phyloP scores from a whole-genome alignment of 495 filamentous ascomycete genomes.

The Penicillium turbatum region DNA sequence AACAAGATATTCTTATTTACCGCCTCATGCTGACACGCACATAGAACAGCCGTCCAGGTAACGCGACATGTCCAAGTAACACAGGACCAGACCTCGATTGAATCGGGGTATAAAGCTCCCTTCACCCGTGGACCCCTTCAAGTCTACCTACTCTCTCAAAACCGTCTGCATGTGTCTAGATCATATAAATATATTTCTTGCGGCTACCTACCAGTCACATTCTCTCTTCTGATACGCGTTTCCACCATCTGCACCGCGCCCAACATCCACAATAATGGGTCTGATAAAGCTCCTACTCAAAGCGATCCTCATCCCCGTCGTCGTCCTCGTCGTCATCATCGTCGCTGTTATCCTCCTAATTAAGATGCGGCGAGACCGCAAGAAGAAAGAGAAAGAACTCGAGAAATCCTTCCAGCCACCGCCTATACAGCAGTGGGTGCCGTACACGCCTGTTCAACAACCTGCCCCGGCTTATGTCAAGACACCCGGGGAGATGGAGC shows the following conservation, averaged over 20 bases:
- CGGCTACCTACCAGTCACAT: too few species aligned
- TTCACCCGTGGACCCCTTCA: too few species aligned
- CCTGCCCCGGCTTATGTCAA: slow-evolving; percentile 3
- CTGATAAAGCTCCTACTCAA: slow-evolving; percentile 9
- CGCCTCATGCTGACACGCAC: not conserved
- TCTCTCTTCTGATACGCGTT: not conserved
- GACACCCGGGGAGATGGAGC: slow-evolving; percentile 1
- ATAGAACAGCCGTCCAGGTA: not conserved
- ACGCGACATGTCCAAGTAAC: not conserved
- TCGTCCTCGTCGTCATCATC: slow-evolving; percentile 5
- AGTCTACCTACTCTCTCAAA: too few species aligned
- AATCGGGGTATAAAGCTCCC: slow-evolving; percentile 1
- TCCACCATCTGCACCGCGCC: not conserved
- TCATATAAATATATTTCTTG: too few species aligned
- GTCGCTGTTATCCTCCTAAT: not conserved
- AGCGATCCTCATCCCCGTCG: slow-evolving; percentile 11
- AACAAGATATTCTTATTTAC: not conserved
- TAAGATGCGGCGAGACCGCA: slow-evolving; percentile 10
- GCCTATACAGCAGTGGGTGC: slow-evolving; percentile 12
- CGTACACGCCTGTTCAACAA: slow-evolving; percentile 5
- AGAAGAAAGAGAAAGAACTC: slow-evolving; percentile 4
- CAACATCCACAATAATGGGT: slow-evolving; percentile 3
- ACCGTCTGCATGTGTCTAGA: too few species aligned
- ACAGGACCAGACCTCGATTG: not conserved
- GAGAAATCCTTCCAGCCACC: slow-evolving; percentile 5